Base-by-base conservation (phyloP, 306 rosid genomes). In the Hippophae rhamnoides region DNA sequence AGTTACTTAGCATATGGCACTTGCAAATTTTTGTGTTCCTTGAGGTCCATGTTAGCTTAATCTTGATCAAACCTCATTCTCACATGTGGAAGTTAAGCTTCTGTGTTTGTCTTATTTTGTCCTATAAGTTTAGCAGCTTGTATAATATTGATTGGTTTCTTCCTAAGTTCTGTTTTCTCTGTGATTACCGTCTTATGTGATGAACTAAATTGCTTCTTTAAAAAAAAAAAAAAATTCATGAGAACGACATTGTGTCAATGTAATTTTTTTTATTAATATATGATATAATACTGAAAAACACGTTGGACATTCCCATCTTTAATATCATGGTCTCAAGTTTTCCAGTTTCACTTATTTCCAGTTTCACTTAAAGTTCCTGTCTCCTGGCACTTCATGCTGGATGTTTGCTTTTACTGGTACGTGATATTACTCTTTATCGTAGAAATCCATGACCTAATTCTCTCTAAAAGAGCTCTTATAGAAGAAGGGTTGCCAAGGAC, bases 401-500 rank as follows among this genome's bases (percentile, higher is more conserved):
- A 27, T 18, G 64, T 38, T 75, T 61, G 52, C 42, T 52, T 58
- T 70, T 54, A 8, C 43, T 83, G 96, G 96, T 93, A 60, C 79
- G 90, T 79, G 95, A 87, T 71, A 69, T 74, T 56, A 86, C 85
- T 18, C 23, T 18, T 18, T 1, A 18, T 18, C 1, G 23, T 18
- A 18, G 0, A 18, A 18, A 18, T 18, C 23, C 23, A 18, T 18
- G 23, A 1, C 23, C 1, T 18, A 18, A 18, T 1, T 18, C 23
- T 18, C 23, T 18, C 1, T 1, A 18, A 18, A 18, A 18, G 23
- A 18, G 23, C 23, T 18, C 23, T 18, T 0, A 18, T 18, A 18
- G 1, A 18, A 18, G 23, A 18, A 18, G 1, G 23, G 1, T 18
- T 18, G 23, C 1, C 23, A 18, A 0, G 1, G 23, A 18, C 23